phyloP scores from a whole-genome alignment of 257 asterid species.

The Anisodus tanguticus region DNA sequence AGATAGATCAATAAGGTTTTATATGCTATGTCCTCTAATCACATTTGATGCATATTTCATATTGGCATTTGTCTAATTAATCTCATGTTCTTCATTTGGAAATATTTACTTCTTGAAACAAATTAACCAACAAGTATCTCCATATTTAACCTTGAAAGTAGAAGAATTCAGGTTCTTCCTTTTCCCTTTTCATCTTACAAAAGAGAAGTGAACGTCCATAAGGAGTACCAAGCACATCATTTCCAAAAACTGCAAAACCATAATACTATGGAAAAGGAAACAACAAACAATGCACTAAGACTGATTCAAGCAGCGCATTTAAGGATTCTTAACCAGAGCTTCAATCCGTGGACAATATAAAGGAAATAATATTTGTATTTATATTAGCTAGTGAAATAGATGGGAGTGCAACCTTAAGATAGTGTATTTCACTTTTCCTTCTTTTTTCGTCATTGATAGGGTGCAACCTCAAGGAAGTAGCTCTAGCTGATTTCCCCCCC shows the following conservation, averaged over 20 bases:
- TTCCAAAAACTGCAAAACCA: not conserved
- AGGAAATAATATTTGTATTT: not conserved
- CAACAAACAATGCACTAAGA: not conserved
- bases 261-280: not conserved
- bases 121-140: not conserved
- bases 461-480: not conserved
- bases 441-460: not conserved
- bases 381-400: not conserved
- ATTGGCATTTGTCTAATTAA: not conserved
- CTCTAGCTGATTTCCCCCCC: not conserved
- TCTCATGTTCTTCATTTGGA: not conserved
- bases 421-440: not conserved
- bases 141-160: not conserved
- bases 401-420: not conserved
- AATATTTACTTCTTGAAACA: not conserved
- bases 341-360: not conserved
- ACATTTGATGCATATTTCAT: not conserved
- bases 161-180: not conserved
- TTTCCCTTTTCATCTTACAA: not conserved
- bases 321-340: not conserved
- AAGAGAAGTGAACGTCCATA: not conserved
- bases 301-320: not conserved
- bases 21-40: not conserved
- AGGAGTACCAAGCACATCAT: not conserved
- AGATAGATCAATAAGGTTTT: not conserved